Percentiles rank a stretch among this genome's conserved stretches.
These are phyloP conservation scores for Trichoderma breve DNA, from an alignment of 2,329 filamentous ascomycete species.

Conservation along the genomic window DNA sequence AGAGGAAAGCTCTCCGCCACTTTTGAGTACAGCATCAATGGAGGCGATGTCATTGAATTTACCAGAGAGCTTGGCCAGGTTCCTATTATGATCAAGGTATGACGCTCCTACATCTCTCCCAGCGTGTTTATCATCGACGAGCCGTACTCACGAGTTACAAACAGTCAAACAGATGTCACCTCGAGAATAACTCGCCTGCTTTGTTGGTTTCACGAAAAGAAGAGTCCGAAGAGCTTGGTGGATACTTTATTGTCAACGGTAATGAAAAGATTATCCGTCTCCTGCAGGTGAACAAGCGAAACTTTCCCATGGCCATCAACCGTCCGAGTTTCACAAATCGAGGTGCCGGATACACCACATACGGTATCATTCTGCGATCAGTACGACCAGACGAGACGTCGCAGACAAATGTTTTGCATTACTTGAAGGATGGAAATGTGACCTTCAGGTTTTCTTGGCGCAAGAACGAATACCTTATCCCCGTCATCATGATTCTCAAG, in stretches of 20 bases:
- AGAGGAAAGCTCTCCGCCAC: constrained; percentile 79
- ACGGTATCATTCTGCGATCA: constrained; percentile 85
- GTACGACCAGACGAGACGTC: constrained; percentile 97
- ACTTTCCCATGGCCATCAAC: constrained; percentile 92
- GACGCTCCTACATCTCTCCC: constrained; percentile 25
- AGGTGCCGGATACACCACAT: constrained; percentile 83
- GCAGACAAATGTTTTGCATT: constrained; percentile 95
- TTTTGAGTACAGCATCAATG: constrained; percentile 83
- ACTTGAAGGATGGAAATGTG: constrained; percentile 91
- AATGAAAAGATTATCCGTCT: constrained; percentile 96
- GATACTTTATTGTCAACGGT: constrained; percentile 96
- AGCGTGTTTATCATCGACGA: background rate
- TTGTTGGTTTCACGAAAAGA: constrained; percentile 84
- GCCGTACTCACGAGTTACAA: background rate
- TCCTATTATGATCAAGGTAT: constrained; percentile 88
- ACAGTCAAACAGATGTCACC: constrained; percentile 84
- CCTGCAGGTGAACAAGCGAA: constrained; percentile 83
- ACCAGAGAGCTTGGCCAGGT: constrained; percentile 83
- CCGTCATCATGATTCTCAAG: constrained; percentile 95
- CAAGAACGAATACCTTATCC: constrained; percentile 95
- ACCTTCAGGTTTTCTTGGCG: constrained; percentile 98
- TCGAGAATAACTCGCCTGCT: constrained; percentile 80
- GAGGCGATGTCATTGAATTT: constrained; percentile 79
- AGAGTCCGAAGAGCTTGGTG: constrained; percentile 92
- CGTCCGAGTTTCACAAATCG: constrained; percentile 86